Base-by-base conservation (phyloP, 139 green algal genomes). In the Tetradesmus obliquus region DNA sequence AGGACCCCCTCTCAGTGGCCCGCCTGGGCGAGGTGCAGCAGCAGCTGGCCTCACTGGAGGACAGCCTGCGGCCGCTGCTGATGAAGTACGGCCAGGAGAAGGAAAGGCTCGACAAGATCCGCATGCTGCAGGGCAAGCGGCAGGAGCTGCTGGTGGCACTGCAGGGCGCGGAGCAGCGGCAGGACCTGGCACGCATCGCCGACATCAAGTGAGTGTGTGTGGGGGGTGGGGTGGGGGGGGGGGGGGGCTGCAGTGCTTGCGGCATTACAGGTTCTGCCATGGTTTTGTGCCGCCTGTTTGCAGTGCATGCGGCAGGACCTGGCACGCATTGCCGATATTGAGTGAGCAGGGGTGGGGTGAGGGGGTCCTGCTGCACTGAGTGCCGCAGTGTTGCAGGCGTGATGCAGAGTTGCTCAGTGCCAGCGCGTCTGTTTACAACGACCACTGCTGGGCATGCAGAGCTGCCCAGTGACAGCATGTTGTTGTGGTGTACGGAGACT, bases 81-180 rank as follows among this genome's bases (percentile, higher is more conserved):
- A 93, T 98, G 94, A 91, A 94, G 57, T 99, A 98, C 89, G 3
- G 90, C 19, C 24, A 87, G 85, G 97, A 99, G 95, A 97, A 98
- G 91, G 92, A 84, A 74, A 88, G 95, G 10, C 84, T 99, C 82
- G 97, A 99, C 60, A 94, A 96, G 88, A 93, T 97, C 3, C 88
- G 94, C 58, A 13, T 15, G 24, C 94, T 97, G 91, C 94, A 96
- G 89, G 92, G 94, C 72, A 99, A 99, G 93, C 92, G 94, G 69
- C 94, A 98, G 90, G 95, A 98, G 82, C 87, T 98, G 88, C 90
- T 96, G 89, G 92, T 97, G 9, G 94, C 95, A 86, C 92, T 98
- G 62, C 89, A 96, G 86, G 91, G 97, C 55, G 97, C 97, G 0
- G 94, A 99, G 95, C 91, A 94, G 74, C 93, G 96, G 57, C 60